Percentiles rank a stretch among this genome's conserved stretches.
Evolutionary conservation across 257 asterid species (phyloP).

Genomic region (Voacanga thouarsii): DNA sequence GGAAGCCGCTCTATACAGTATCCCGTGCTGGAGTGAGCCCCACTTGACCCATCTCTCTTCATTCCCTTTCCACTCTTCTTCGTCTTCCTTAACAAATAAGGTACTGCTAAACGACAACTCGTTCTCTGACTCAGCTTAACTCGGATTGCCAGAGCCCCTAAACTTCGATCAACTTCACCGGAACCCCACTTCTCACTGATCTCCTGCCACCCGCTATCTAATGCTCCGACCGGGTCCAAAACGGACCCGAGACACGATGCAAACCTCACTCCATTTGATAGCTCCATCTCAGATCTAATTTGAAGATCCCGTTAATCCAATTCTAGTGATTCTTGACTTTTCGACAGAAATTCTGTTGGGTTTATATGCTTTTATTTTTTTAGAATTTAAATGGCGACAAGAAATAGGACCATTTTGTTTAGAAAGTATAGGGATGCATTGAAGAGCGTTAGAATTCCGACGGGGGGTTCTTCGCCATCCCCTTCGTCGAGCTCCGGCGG

Average conservation of each 20-base stretch:
- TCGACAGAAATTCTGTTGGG: not conserved
- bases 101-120: slow-evolving; percentile 9
- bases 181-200: slow-evolving; percentile 14
- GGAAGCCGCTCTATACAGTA: not conserved
- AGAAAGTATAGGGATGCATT: slow-evolving; percentile 85
- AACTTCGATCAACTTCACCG: slow-evolving; percentile 20
- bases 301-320: not conserved
- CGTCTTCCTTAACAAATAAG: slow-evolving; percentile 12
- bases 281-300: slow-evolving; percentile 27
- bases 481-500: slow-evolving; percentile 58
- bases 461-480: slow-evolving; percentile 54
- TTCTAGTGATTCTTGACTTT: not conserved
- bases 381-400: slow-evolving; percentile 66
- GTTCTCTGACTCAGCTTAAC: slow-evolving; percentile 12
- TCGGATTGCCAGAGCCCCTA: not conserved
- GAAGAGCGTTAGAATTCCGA: slow-evolving; percentile 83
- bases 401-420: slow-evolving; percentile 82
- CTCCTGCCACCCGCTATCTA: not conserved
- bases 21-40: not conserved
- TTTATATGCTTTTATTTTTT: not conserved
- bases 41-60: not conserved
- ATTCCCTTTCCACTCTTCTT: not conserved
- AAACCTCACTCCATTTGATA: not conserved
- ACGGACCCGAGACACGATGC: slow-evolving; percentile 10
- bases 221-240: not conserved